Base-by-base conservation (phyloP, 2,329 filamentous ascomycete genomes). In the Colletotrichum orbiculare region DNA sequence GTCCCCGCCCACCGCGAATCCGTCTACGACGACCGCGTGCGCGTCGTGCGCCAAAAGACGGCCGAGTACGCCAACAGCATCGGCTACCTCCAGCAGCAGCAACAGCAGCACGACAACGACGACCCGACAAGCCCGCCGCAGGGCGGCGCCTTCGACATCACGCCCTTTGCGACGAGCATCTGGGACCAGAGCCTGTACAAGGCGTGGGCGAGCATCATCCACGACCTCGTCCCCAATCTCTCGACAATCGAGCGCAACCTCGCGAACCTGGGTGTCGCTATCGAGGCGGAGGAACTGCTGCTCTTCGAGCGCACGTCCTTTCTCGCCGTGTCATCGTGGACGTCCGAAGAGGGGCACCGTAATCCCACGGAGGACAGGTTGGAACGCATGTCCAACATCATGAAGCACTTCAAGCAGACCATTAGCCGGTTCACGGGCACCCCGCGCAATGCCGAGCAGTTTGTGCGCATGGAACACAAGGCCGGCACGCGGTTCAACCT, bases 141-240 rank as follows among this genome's bases (percentile, higher is more conserved):
- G 33, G 73, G 75, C 34, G 61, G 68, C 25, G 69, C 69, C 45
- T 88, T 97, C 75, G 87, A 90, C 68, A 85, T 97, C 66, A 92
- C 93, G 64, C 94, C 94, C 65, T 98, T 97, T 76, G 92, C 94
- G 9, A 98, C 95, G 38, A 97, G 92, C 59, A 99, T 99, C 74
- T 99, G 96, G 96, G 96, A 99, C 74, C 96, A 99, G 81, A 96
- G 92, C 60, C 83, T 99, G 42, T 99, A 98, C 84, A 97, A 97
- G 78, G 96, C 96, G 1, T 99, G 96, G 96, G 96, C 96, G 0
- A 93, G 92, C 75, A 97, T 99, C 72, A 97, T 99, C 67, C 96
- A 99, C 83, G 94, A 95, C 75, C 85, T 99, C 49, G 96, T 98
- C n/a, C 96, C 96, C 4, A 98, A 98, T 73, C 87, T 97, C 1